These are phyloP conservation scores for Fistulina hepatica DNA, from an alignment of 1,284 basidiomycete genomes.

Conservation along the genomic window DNA sequence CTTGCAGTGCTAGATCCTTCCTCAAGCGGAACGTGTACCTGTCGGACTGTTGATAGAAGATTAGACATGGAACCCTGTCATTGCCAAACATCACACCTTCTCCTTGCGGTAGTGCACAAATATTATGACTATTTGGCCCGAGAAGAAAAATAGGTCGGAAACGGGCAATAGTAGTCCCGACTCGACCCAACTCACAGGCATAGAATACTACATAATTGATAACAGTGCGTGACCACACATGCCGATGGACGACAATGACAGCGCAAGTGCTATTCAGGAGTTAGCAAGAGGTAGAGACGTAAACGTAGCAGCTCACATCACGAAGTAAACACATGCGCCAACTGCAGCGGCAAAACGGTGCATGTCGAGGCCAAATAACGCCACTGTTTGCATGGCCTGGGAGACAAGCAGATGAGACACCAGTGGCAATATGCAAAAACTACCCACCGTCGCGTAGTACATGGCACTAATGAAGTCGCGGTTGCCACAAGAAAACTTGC, in stretches of 20 bases:
- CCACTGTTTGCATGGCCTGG: constrained; percentile 64
- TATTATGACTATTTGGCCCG: no score
- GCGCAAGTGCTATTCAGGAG: not conserved
- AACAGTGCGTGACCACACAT: constrained; percentile 40
- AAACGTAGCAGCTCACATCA: constrained; percentile 48
- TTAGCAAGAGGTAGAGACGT: not conserved
- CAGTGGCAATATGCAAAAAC: constrained; percentile 4
- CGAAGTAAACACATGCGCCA: constrained; percentile 46
- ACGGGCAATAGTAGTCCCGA: no score
- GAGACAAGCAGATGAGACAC: constrained; percentile 26
- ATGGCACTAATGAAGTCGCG: constrained; percentile 55
- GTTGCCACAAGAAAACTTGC: constrained; percentile 28
- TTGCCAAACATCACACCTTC: no score
- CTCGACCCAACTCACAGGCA: constrained; percentile 1
- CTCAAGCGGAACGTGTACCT: not conserved
- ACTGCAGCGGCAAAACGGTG: constrained; percentile 56
- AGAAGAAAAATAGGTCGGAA: no score
- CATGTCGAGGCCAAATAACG: constrained; percentile 64
- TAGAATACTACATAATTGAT: constrained; percentile 31
- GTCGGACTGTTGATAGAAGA: constrained; percentile 21
- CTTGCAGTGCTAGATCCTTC: no score
- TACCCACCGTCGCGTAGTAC: constrained; percentile 41
- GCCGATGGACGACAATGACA: constrained; percentile 40
- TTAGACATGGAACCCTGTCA: no score
- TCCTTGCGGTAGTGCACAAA: no score